Conservation (phyloP, 345 rosid genomes). For the Hypericum perforatum region DNA sequence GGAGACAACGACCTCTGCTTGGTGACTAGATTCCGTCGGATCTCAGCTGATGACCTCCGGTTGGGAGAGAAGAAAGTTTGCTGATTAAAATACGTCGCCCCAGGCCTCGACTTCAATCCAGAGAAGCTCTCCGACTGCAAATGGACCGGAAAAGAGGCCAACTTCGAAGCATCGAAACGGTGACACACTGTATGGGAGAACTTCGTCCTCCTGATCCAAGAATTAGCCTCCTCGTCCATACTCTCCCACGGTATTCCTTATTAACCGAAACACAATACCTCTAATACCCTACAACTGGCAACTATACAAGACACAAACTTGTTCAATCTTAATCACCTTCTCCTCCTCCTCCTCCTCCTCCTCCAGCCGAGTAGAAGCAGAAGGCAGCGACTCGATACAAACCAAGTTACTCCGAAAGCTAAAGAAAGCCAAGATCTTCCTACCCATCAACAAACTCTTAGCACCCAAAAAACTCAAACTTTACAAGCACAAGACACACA, state of each 20-base stretch:
- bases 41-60: conserved; percentile 18
- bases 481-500: too few relatives aligned
- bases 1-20: conserved; percentile 88
- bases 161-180: conserved; percentile 54
- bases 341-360: conserved; percentile 2
- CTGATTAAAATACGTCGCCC: conserved; percentile 12
- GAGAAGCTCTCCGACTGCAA: conserved; percentile 26
- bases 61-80: conserved; percentile 14
- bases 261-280: too few relatives aligned
- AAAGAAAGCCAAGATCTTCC: too few relatives aligned
- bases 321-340: too few relatives aligned
- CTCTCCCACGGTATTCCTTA: too few relatives aligned
- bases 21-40: conserved; percentile 36
- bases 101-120: conserved; percentile 41
- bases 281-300: too few relatives aligned
- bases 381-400: too few relatives aligned
- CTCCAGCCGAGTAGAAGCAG: too few relatives aligned
- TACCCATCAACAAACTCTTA: too few relatives aligned
- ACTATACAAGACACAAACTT: too few relatives aligned
- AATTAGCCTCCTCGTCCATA: conserved; percentile 66
- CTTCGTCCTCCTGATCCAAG: conserved; percentile 89
- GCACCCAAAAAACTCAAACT: too few relatives aligned
- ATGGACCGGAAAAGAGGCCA: conserved; percentile 35
- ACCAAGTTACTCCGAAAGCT: too few relatives aligned
- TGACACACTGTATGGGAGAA: conserved; percentile 82